Base-by-base conservation (phyloP, 163 green algal species). In the Scenedesmus sp. region DNA sequence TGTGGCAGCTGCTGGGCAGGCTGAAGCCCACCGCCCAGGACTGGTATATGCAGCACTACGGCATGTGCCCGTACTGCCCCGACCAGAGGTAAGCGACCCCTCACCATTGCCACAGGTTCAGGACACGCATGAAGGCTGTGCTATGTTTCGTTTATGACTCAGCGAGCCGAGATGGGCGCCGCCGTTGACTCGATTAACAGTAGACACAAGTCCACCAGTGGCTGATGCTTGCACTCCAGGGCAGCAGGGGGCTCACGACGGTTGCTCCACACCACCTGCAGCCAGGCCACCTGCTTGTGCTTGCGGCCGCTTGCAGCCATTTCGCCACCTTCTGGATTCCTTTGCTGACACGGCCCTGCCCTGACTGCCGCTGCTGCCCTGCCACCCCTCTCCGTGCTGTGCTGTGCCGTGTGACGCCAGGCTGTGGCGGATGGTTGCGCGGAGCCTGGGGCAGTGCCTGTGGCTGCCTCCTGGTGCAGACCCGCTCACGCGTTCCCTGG, bases 1-100 rank as follows among this genome's bases (percentile, higher is more conserved):
- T 90, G 49, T 90, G 85, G 85, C 49, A 42, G 49, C 49, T 90
- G 85, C 46, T 90, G 72, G 85, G 70, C 1, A 72, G 46, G 22
- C 37, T 90, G 2, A 78, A 40, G 46, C 85, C 85, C 0, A 43
- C 49, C n/a, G 46, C 85, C n/a, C 70, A 59, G 37, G n/a, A 33
- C 16, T 84, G 40, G 15, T 90, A 85, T 24, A 16, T 56, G 2
- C 18, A 85, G 72, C 12, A 90, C 43, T 40, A 59, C 37, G 51
- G 22, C 22, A 76, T 85, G 46, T 90, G 85, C 56, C 70, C 72
- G 1, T 72, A 90, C 85, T 85, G 56, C 59, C 76, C 20, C 46
- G 59, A 81, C 5, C 3, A 26, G 6, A 78, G 51, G 82, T 87
- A 22, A 51, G 82, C 24, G 33, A 30, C 7, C 46, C n/a, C 7